Conservation (phyloP, 345 rosid species). For the Lepidium sativum region DNA sequence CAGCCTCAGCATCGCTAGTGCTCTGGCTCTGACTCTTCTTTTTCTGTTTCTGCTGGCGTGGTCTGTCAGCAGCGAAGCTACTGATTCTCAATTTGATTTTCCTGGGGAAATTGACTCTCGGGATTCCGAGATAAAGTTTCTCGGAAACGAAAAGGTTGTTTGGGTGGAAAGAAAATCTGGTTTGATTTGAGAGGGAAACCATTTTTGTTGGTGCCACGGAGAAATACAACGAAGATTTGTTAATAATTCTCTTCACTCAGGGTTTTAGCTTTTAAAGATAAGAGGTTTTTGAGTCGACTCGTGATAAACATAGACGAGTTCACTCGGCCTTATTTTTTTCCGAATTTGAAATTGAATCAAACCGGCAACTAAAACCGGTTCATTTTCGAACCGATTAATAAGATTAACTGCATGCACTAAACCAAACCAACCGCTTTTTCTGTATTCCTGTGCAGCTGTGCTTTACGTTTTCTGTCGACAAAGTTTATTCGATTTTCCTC, state of each 20-base stretch:
- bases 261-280: constrained; percentile 20
- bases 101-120: constrained; percentile 25
- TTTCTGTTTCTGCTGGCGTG: constrained; percentile 20
- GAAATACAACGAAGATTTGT: not conserved
- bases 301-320: not conserved
- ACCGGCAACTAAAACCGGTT: constrained; percentile 6
- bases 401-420: not conserved
- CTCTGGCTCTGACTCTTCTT: constrained; percentile 24
- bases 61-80: constrained; percentile 25
- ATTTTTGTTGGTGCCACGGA: constrained; percentile 12
- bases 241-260: not conserved
- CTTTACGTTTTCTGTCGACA: no score
- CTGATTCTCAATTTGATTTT: constrained; percentile 18
- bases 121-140: not conserved
- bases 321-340: not conserved
- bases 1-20: constrained; percentile 15
- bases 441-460: no score
- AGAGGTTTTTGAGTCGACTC: constrained; percentile 31
- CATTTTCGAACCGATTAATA: not conserved
- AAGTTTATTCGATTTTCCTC: no score
- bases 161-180: constrained; percentile 17
- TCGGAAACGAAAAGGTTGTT: constrained; percentile 5
- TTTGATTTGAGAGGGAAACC: constrained; percentile 28
- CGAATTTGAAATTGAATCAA: not conserved
- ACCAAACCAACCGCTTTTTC: no score